Base-by-base conservation (phyloP, 2,329 filamentous ascomycete genomes). In the Ophiostoma tasmaniense region DNA sequence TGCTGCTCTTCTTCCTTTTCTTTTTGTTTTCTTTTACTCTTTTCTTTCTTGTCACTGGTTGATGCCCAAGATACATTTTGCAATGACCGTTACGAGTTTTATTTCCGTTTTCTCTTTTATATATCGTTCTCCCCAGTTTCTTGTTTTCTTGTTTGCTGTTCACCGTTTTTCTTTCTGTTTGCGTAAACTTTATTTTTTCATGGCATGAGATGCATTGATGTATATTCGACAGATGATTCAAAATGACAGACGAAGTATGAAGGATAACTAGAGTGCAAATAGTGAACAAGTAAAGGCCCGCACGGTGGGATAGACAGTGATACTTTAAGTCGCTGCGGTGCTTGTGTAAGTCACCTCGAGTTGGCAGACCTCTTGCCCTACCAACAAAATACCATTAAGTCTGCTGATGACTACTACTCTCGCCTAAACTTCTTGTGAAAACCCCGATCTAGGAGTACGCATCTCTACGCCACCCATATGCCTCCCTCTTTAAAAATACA, bases 231-330 rank as follows among this genome's bases (percentile, higher is more conserved):
- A 64, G 61, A 64, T 20, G 61, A 64, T 22, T 35, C 30, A 64
- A 37, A 64, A 64, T 64, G 61, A 64, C 61, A 33, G 61, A 64
- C 61, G 61, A 64, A 64, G 61, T 64, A 64, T 64, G 61, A 64
- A 35, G 10, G 55, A 55, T 52, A 25, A 45, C 39, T 20, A 6
- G 1, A 45, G 39, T 45, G 17, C 3, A 4, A 42, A 5, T 17
- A 42, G 39, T 42, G 39, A 42, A 17, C 6, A 20, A 20, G 2
- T 4, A 42, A 17, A 42, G 39, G 33, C 8, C 5, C 33, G 8
- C 33, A 33, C 33, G 1, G 33, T 33, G 8, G 5, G 3, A 33
- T 33, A 8, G 5, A 33, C 5, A 33, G 33, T 8, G 8, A 33
- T 33, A 33, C 5, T 4, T 33, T 33, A 2, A 4, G 3, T 1